These are phyloP conservation scores for Yarrowia galli DNA, from an alignment of 1,139 yeast genomes.

Conservation along the genomic window DNA sequence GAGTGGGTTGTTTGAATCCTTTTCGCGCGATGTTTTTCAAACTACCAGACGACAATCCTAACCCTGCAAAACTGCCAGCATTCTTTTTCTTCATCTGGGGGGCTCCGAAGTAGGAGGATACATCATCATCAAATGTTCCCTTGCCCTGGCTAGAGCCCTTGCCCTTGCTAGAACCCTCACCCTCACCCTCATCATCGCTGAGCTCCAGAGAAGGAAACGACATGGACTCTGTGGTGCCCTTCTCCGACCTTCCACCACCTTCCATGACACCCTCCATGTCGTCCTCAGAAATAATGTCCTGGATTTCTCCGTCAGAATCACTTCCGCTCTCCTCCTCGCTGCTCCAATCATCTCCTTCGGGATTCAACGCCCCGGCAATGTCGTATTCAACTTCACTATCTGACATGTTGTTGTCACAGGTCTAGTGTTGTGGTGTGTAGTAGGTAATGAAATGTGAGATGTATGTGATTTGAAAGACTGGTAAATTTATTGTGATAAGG, in stretches of 20 bases:
- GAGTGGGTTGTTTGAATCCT: constrained; percentile 96
- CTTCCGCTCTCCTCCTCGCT: too few relatives aligned
- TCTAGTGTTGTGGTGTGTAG: background rate
- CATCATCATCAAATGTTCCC: too few relatives aligned
- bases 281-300: constrained; percentile 65
- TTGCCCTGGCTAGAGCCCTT: too few relatives aligned
- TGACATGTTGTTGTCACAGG: too few relatives aligned
- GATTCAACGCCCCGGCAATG: constrained; percentile 69
- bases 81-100: constrained; percentile 66
- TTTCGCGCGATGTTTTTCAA: constrained; percentile 75
- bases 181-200: constrained; percentile 63
- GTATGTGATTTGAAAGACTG: background rate
- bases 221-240: too few relatives aligned
- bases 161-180: too few relatives aligned
- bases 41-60: constrained; percentile 81
- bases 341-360: constrained; percentile 53
- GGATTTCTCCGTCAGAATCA: constrained; percentile 51
- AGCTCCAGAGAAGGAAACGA: constrained; percentile 65
- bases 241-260: too few relatives aligned
- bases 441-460: too few relatives aligned
- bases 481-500: constrained; percentile 20
- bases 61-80: constrained; percentile 83
- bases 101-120: constrained; percentile 53
- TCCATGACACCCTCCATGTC: too few relatives aligned
- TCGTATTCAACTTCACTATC: constrained; percentile 68